A percentile compares a stretch with the other conserved stretches of the same genome.
Conservation (phyloP, 306 rosid species). For the Datisca glomerata region DNA sequence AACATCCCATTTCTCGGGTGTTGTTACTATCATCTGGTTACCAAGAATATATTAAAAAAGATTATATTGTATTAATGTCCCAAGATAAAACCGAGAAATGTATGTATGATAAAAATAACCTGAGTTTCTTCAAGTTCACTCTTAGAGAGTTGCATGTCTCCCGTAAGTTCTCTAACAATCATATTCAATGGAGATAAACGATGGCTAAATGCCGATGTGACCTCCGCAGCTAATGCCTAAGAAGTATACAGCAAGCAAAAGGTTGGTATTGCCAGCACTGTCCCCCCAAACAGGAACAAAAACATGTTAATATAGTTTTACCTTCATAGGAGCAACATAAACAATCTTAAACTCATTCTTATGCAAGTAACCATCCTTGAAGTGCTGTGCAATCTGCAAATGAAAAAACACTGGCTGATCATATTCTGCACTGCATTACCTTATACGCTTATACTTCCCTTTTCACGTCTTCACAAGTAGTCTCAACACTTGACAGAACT, state of each 20-base stretch:
- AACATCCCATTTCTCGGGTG: conserved; percentile 99
- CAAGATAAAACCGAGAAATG: conserved; percentile 11
- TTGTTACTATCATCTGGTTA: conserved; percentile 93
- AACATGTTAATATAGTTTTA: conserved; percentile 10
- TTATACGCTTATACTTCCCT: too few species aligned
- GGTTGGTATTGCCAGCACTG: conserved; percentile 8
- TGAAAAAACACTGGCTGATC: conserved; percentile 13
- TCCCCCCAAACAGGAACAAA: conserved; percentile 4
- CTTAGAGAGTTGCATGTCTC: conserved; percentile 96
- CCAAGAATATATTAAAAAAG: conserved; percentile 10
- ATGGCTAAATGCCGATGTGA: conserved; percentile 81
- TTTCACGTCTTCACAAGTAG: too few species aligned
- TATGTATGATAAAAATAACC: conserved; percentile 35
- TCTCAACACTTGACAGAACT: too few species aligned
- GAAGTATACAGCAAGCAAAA: conserved; percentile 11
- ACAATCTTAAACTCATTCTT: conserved; percentile 89
- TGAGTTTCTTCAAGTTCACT: conserved; percentile 95
- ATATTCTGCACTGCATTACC: too few species aligned
- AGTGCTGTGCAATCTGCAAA: conserved; percentile 89
- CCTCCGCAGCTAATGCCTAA: conserved; percentile 98
- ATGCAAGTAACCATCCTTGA: conserved; percentile 89
- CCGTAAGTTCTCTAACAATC: conserved; percentile 86
- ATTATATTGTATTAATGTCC: conserved; percentile 7
- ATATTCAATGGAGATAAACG: conserved; percentile 93
- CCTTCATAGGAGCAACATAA: conserved; percentile 99